Percentiles rank a stretch among this genome's conserved stretches.
Evolutionary conservation across 306 rosid species (phyloP).

Genomic region (Medicago arabica): DNA sequence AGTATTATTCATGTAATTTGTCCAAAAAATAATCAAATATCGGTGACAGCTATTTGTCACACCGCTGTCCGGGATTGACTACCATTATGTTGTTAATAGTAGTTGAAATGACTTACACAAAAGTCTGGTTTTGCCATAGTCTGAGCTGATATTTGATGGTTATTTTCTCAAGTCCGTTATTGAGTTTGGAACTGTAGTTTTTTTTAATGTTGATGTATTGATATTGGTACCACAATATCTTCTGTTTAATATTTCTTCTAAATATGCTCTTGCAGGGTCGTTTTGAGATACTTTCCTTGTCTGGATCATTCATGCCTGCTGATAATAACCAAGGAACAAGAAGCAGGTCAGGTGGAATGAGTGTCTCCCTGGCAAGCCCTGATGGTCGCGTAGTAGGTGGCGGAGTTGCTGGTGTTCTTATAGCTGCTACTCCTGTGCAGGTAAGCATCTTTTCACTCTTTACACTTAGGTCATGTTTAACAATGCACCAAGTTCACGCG

Average conservation of each 20-base stretch:
- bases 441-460: constrained; percentile 37
- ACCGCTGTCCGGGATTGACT: too few relatives aligned
- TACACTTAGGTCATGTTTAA: background rate
- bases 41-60: too few relatives aligned
- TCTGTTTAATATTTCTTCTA: constrained; percentile 14
- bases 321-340: constrained; percentile 77
- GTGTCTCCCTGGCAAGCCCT: constrained; percentile 71
- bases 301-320: constrained; percentile 82
- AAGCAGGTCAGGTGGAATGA: constrained; percentile 83
- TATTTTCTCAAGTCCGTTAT: background rate
- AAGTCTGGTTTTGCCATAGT: background rate
- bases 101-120: background rate
- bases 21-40: too few relatives aligned
- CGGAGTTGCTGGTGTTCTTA: constrained; percentile 72
- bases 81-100: background rate
- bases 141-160: background rate
- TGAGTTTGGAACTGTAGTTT: constrained; percentile 4
- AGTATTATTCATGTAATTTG: too few relatives aligned
- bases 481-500: background rate
- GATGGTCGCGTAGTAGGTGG: constrained; percentile 85
- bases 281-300: constrained; percentile 74
- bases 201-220: background rate
- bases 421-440: constrained; percentile 88
- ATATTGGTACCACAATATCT: background rate
- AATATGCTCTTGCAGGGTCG: constrained; percentile 66